phyloP scores from a whole-genome alignment of 352 stramenopile species.

The Thalassiosira mediterranea region DNA sequence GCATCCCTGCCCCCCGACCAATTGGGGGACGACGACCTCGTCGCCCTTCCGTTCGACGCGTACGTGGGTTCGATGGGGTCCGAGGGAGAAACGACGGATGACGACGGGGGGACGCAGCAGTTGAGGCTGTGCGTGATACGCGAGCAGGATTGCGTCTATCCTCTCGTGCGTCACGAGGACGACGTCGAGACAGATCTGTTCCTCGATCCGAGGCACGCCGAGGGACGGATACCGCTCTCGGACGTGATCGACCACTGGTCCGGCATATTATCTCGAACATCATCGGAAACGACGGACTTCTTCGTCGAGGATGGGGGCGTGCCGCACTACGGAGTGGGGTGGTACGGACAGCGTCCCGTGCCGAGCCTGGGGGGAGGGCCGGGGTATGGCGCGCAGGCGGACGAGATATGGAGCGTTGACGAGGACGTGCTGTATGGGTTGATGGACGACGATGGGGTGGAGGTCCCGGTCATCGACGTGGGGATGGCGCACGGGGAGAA shows the following conservation, averaged over 20 bases:
- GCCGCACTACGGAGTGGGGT: slow-evolving; percentile 63
- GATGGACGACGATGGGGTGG: slow-evolving; percentile 34
- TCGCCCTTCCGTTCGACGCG: slow-evolving; percentile 20
- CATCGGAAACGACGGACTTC: not conserved
- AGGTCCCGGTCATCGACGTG: slow-evolving; percentile 63
- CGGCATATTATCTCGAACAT: no score
- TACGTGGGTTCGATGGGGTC: not conserved
- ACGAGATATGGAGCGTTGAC: slow-evolving; percentile 66
- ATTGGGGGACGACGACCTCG: slow-evolving; percentile 30
- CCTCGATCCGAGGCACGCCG: slow-evolving; percentile 50
- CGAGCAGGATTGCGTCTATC: slow-evolving; percentile 34
- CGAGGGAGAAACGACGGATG: not conserved
- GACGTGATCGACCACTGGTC: slow-evolving; percentile 1
- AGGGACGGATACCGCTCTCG: not conserved
- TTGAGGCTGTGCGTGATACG: slow-evolving; percentile 52
- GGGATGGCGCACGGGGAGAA: slow-evolving; percentile 78
- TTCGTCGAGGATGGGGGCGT: not conserved
- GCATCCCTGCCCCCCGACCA: slow-evolving; percentile 2
- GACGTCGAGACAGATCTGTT: slow-evolving; percentile 68
- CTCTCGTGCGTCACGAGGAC: slow-evolving; percentile 57
- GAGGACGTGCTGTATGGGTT: slow-evolving; percentile 49
- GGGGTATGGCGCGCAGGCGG: slow-evolving; percentile 63
- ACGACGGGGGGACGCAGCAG: not conserved
- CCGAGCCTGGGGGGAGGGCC: slow-evolving; percentile 57
- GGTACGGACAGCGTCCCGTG: slow-evolving; percentile 63